Evolutionary conservation across 2,329 filamentous ascomycete genomes (phyloP), one percentile per base, ranked within the genome.

Genomic region (Aspergillus phoenicis): DNA sequence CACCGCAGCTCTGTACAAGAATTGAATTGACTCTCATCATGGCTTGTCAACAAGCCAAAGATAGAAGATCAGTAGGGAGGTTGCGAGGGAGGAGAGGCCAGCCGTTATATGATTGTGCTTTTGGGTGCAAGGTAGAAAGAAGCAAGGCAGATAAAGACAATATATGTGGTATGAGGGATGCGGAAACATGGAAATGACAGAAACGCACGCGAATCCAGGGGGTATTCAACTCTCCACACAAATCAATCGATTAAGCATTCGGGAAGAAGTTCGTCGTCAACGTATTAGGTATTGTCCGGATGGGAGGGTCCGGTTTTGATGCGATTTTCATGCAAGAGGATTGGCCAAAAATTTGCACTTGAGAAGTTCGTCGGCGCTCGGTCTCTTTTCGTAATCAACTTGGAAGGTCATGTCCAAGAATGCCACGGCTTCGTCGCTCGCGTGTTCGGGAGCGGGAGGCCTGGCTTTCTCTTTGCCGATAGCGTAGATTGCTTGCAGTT

Each of bases 401-500:
- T 98, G 93, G 80, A 99, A 99, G 0, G 95, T 97, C 80, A 91
- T 88, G 59, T 85, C 84, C 66, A 99, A 80, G 81, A 99, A 99
- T 48, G 84, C 85, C 75, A 89, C 86, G 4, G 93, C 94, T 68
- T 97, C 94, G 38, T 88, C 85, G 70, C 91, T 95, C 11, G 93
- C 92, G 68, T 89, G 86, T 11, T 96, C 91, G 0, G 95, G 95
- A 58, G 97, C 90, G 15, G 91, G 93, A 0, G 95, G 95, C 48
- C 91, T 88, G 24, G 93, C 92, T 76, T 91, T 90, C 67, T 90
- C 89, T 66, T 90, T 93, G 41, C 93, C 93, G 74, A 99, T 98
- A 81, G 97, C 97, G 84, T 99, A 99, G 72, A 99, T 97, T 62
- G 95, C 95, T 76, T 99, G 95, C 64, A 99, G 83, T 78, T 99